Evolutionary conservation across 225 moss, liverwort and hornwort genomes (phyloP), one percentile per base, ranked within the genome.

Genomic region (Physcomitrium patens): DNA sequence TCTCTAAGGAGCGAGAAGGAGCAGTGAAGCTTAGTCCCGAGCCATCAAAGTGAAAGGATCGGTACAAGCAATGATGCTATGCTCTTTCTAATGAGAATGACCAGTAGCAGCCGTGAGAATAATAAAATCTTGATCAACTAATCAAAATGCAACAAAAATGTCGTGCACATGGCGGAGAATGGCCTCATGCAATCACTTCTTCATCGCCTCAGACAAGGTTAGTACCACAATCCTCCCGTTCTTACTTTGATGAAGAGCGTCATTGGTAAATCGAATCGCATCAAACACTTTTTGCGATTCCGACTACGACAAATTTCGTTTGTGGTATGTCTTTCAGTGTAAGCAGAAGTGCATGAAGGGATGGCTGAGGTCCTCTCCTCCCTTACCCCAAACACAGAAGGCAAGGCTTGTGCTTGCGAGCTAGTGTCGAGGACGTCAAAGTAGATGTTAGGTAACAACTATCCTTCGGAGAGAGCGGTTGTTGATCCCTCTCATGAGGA

Each of bases 131-230:
- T 99, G 60, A 80, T 86, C 52, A 95, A 99, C 27, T 52, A 93
- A 77, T 95, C 91, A 62, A 78, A 80, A 18, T 79, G 88, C 17
- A 91, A 99, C 60, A 71, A 53, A 48, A 99, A 95, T 73, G 89
- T 99, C 57, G 83, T 90, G 75, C 90, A 93, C 61, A 90, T 99
- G 84, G 95, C 95, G 19, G 93, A 95, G 76, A 92, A 90, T 63
- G 99, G 99, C 6, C 94, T 95, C 22, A 49, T 95, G 56, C 99
- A 93, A 78, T 95, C 99, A 60, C 91, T 99, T 27, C 84, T 99
- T 14, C 82, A 83, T 72, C 91, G 86, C 52, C 90, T 99, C 10
- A 73, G n/a, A n/a, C n/a, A n/a, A n/a, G n/a, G n/a, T n/a, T n/a
- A n/a, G n/a, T n/a, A n/a, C n/a, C 81, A 7, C 72, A 80, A 70